Evolutionary conservation across 257 asterid genomes (phyloP), one percentile per base, ranked within the genome.

Genomic region (Voacanga thouarsii): DNA sequence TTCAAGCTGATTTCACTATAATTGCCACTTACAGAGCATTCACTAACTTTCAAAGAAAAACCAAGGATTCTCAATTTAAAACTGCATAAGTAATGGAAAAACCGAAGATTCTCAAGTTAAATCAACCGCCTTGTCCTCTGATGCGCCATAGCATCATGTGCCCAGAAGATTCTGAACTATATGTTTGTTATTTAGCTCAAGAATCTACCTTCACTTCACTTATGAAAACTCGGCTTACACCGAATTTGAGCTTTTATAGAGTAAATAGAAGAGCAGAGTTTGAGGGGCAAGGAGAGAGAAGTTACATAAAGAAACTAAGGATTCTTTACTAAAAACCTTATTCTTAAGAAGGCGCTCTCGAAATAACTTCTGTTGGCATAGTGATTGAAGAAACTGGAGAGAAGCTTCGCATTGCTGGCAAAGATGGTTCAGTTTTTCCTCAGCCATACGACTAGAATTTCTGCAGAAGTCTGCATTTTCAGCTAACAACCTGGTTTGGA

Each of bases 371-470:
- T 93, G 99, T 78, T 93, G 98, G 85, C 97, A 93, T 76, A 92
- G 81, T 63, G 92, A 91, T 82, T 90, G 94, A 76, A 95, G 91
- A 83, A 95, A 93, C 80, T 93, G 98, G 79, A 95, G 86, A 79
- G 99, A 93, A 71, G 97, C 92, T 83, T 93, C 97, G 49, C 99
- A 93, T 84, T 93, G 99, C 87, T 93, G 97, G 92, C 94, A 93
- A 77, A 96, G 93, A 83, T 92, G 92, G 82, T 88, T 88, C 87
- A 92, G 79, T 49, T 86, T 87, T 77, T 90, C 96, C 82, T 88
- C 94, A 75, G 86, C 87, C 28, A 86, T 86, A 84, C 92, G 88
- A 75, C 88, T 59, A 73, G 86, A 80, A 67, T 80, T 83, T 76
- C 79, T 79, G 80, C 84, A 69, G 82, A 85, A 76, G 77, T 88